Evolutionary conservation across 495 filamentous ascomycete species (phyloP).

Genomic region (Penicillium diatomitis): DNA sequence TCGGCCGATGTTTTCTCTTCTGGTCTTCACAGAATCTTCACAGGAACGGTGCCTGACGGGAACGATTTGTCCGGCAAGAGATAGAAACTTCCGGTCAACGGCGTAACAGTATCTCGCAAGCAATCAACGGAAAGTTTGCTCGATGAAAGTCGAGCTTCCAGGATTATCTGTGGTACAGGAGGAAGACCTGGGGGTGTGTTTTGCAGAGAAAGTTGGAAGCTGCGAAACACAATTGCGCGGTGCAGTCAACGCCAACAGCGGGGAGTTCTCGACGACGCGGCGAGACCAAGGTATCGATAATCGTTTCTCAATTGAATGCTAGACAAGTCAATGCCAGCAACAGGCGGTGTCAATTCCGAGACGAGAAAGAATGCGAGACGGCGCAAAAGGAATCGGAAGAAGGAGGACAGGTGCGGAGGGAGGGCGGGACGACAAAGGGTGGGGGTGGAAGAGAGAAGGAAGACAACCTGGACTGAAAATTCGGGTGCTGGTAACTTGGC

Average conservation of each 20-base stretch:
- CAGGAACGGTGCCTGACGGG: too few species aligned
- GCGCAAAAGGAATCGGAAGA: conserved; percentile 18
- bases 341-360: conserved; percentile 6
- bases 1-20: too few species aligned
- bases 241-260: background rate
- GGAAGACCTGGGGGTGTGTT: background rate
- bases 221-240: conserved; percentile 17
- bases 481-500: conserved; percentile 14
- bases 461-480: conserved; percentile 25
- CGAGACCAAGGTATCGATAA: conserved; percentile 6
- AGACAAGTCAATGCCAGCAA: conserved; percentile 50
- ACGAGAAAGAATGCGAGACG: too few species aligned
- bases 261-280: background rate
- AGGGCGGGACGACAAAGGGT: conserved; percentile 22
- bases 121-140: too few species aligned
- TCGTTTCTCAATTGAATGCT: conserved; percentile 27
- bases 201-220: background rate
- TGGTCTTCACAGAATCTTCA: too few species aligned
- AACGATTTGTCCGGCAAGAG: too few species aligned
- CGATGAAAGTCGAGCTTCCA: too few species aligned
- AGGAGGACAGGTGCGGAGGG: conserved; percentile 18
- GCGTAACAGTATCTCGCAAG: too few species aligned
- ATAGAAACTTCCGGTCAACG: too few species aligned
- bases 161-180: background rate
- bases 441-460: conserved; percentile 15